Evolutionary conservation across 805 yeast species (phyloP), one percentile per base, ranked within the genome.

Genomic region (Wickerhamomyces mucosus): DNA sequence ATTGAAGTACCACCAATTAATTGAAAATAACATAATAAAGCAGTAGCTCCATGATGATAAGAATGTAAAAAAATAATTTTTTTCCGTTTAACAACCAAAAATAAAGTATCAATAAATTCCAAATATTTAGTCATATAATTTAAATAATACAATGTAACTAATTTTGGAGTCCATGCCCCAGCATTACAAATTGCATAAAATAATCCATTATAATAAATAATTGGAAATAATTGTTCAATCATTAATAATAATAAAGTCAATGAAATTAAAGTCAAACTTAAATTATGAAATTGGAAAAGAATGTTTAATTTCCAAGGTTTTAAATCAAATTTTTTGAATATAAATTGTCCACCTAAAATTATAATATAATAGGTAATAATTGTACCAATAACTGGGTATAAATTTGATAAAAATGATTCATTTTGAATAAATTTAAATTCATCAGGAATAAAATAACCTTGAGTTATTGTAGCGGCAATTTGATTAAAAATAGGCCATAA

Each of bases 11-110:
- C 65, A 37, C 98, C 98, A 29, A 79, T 73, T 50, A 89, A 71
- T 64, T 89, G 97, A 29, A 94, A 82, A 73, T 75, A 89, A 61
- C 97, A 89, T 42, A 89, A 67, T 41, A 89, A 63, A 9, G 96
- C 97, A 30, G 98, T 89, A 38, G 97, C 96, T 42, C 98, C 98
- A 53, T 89, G 97, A 61, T 89, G 98, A 62, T 86, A 89, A 34
- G 95, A 85, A 61, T 89, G 98, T 56, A 89, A 68, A 54, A 89
- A 92, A 40, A 92, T 79, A 59, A 89, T 67, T 51, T 84, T 86
- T 64, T 92, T 92, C 67, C 83, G 79, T 63, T 85, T 84, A 55
- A 89, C 68, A 28, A 92, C 96, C 51, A 92, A 66, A 65, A 89
- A 86, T 13, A 86, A 72, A 18, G 98, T 89, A 55, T 89, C 98